A percentile compares a stretch with the other conserved stretches of the same genome.
phyloP scores from a whole-genome alignment of 73 alveolate species.

The Paraurostyla sp. region DNA sequence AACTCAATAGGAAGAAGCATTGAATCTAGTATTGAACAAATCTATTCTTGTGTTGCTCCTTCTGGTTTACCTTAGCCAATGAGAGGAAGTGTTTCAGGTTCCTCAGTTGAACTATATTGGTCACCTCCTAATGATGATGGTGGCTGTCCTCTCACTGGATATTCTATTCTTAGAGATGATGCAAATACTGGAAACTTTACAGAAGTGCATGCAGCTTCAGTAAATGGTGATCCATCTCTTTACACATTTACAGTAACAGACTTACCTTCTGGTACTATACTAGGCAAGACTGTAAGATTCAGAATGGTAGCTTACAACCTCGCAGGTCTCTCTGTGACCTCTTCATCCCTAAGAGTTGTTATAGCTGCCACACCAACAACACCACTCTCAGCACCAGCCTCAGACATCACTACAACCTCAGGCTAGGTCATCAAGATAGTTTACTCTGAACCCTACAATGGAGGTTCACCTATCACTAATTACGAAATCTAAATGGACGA shows the following conservation, averaged over 20 bases:
- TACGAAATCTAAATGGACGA: slow-evolving; percentile 67
- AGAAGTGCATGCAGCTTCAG: slow-evolving; percentile 47
- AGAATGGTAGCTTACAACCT: not conserved
- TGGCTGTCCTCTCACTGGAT: slow-evolving; percentile 71
- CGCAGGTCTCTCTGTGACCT: slow-evolving; percentile 33
- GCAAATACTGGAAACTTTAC: slow-evolving; percentile 21
- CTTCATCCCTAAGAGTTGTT: not conserved
- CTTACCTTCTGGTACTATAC: slow-evolving; percentile 23
- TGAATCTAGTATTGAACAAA: not conserved
- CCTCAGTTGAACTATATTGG: slow-evolving; percentile 72
- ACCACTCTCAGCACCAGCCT: slow-evolving; percentile 40
- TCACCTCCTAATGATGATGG: slow-evolving; percentile 70
- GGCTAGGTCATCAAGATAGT: slow-evolving; percentile 8
- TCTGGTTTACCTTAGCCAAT: slow-evolving; percentile 41
- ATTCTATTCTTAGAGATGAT: slow-evolving; percentile 68
- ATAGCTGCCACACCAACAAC: slow-evolving; percentile 54
- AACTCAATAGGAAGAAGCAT: slow-evolving; percentile 55
- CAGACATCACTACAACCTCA: slow-evolving; percentile 33
- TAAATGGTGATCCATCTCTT: slow-evolving; percentile 20
- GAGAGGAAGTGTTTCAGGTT: slow-evolving; percentile 28
- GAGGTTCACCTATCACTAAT: slow-evolving; percentile 64
- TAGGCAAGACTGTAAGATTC: slow-evolving; percentile 26
- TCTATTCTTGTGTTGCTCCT: slow-evolving; percentile 71
- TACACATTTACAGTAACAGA: slow-evolving; percentile 30
- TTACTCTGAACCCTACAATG: slow-evolving; percentile 57